phyloP scores from a whole-genome alignment of 2,329 filamentous ascomycete species.

The Thielaviopsis cerberus region DNA sequence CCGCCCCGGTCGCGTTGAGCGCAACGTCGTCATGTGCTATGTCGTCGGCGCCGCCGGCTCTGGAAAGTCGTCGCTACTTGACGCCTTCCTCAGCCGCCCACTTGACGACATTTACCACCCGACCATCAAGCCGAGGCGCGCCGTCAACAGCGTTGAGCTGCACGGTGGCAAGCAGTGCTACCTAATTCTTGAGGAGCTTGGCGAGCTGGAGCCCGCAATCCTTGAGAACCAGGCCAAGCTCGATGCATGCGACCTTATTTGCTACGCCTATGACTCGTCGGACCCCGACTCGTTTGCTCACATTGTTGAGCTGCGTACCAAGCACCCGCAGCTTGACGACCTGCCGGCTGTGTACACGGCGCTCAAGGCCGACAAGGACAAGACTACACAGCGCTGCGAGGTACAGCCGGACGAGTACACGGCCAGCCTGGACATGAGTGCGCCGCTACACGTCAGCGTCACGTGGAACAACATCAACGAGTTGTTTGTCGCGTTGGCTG shows the following conservation, averaged over 20 bases:
- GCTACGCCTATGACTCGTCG: constrained; percentile 91
- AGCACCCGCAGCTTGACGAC: constrained; percentile 69
- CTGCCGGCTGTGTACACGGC: constrained; percentile 83
- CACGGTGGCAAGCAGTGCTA: constrained; percentile 95
- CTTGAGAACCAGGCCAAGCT: constrained; percentile 81
- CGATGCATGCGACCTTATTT: constrained; percentile 81
- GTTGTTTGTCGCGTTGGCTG: constrained; percentile 78
- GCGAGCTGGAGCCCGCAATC: constrained; percentile 85
- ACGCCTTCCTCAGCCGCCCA: constrained; percentile 76
- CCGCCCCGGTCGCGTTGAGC: constrained; percentile 67
- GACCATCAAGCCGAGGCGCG: constrained; percentile 83
- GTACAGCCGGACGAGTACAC: constrained; percentile 87
- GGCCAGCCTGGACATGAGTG: constrained; percentile 64
- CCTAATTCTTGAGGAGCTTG: constrained; percentile 83
- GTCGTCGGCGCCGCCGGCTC: constrained; percentile 69
- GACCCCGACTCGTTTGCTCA: constrained; percentile 92
- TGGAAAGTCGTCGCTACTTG: constrained; percentile 79
- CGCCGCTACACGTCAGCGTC: constrained; percentile 83
- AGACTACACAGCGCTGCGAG: constrained; percentile 86
- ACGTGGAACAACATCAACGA: constrained; percentile 89
- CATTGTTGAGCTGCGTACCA: constrained; percentile 61
- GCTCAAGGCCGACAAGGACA: constrained; percentile 86
- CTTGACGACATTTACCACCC: constrained; percentile 74
- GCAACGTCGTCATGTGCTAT: constrained; percentile 88
- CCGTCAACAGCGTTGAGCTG: constrained; percentile 90